Base-by-base conservation (phyloP, 139 green algal genomes). In the Microglena sp. region DNA sequence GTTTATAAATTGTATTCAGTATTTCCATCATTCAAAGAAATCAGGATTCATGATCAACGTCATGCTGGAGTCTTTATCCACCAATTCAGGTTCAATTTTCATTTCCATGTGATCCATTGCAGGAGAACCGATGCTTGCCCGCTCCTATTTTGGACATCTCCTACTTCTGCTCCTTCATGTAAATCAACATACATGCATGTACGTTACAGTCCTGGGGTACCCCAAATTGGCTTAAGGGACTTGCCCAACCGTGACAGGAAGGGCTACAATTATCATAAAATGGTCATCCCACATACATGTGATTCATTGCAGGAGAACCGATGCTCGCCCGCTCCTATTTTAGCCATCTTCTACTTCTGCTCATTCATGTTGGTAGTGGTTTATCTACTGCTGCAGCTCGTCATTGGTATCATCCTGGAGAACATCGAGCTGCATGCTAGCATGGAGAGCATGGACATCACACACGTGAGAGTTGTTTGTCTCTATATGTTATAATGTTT, bases 91-190 rank as follows among this genome's bases (percentile, higher is more conserved):
- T n/a, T n/a, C n/a, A n/a, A n/a, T n/a, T n/a, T n/a, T n/a, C n/a
- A n/a, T n/a, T n/a, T n/a, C n/a, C n/a, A n/a, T n/a, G n/a, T n/a
- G n/a, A n/a, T n/a, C n/a, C n/a, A n/a, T n/a, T 57, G 45, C 45
- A 31, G 56, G 33, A 66, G 8, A 32, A 72, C 55, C 66, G 66
- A 24, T 76, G 70, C 45, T 55, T 33, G 33, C 61, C 66, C 1
- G 24, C 18, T 1, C 62, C 70, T 33, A n/a, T 64, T 8, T 24
- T 68, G 33, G 44, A 63, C 0, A 45, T 66, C 1, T 18, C 68
- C 30, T 76, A 64, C 62, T 76, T 76, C 45, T 59, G 44, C 45
- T 61, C 56, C 33, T 76, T 67, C 70, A 71, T 71, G 62, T 34
- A n/a, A n/a, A n/a, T n/a, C n/a, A n/a, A n/a, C n/a, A n/a, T n/a